Evolutionary conservation across 2,329 filamentous ascomycete genomes (phyloP).

Genomic region (Fusarium guadeloupense): DNA sequence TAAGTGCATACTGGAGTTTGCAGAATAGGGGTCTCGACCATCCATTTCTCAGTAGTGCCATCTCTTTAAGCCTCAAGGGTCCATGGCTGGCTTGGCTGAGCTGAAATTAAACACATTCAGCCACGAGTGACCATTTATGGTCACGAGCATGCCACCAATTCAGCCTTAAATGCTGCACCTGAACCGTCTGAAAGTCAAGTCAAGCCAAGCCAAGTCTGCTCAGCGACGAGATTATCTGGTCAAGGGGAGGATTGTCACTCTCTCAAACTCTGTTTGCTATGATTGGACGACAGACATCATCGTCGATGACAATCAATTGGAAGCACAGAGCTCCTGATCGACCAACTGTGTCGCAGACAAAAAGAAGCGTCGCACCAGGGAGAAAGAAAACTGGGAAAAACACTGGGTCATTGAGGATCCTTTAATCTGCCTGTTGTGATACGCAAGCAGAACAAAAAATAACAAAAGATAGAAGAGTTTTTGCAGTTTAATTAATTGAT

Average conservation of each 20-base stretch:
- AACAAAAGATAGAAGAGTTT: neutral
- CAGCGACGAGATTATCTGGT: neutral
- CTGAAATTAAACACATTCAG: slow-evolving; percentile 6
- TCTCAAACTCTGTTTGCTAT: neutral
- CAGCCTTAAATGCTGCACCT: slow-evolving; percentile 15
- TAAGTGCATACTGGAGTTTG: neutral
- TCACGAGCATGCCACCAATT: slow-evolving; percentile 7
- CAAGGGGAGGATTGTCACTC: neutral
- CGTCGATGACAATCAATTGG: slow-evolving; percentile 29
- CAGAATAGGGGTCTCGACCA: slow-evolving; percentile 5
- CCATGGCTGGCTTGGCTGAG: slow-evolving; percentile 9
- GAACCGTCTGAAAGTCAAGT: neutral
- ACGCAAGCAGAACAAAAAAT: slow-evolving; percentile 1
- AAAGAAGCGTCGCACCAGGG: slow-evolving; percentile 25
- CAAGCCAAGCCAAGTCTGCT: too few species aligned
- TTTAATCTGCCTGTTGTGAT: slow-evolving; percentile 25
- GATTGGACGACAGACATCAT: neutral
- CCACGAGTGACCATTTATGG: neutral
- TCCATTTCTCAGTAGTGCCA: neutral
- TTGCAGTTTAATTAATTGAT: neutral
- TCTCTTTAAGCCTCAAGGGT: slow-evolving; percentile 23
- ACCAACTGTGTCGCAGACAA: slow-evolving; percentile 14
- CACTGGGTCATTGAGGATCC: slow-evolving; percentile 24
- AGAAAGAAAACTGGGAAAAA: slow-evolving; percentile 20
- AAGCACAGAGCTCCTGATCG: slow-evolving; percentile 11